phyloP scores from a whole-genome alignment of 352 stramenopile species.

The Phytophthora gonapodyides region DNA sequence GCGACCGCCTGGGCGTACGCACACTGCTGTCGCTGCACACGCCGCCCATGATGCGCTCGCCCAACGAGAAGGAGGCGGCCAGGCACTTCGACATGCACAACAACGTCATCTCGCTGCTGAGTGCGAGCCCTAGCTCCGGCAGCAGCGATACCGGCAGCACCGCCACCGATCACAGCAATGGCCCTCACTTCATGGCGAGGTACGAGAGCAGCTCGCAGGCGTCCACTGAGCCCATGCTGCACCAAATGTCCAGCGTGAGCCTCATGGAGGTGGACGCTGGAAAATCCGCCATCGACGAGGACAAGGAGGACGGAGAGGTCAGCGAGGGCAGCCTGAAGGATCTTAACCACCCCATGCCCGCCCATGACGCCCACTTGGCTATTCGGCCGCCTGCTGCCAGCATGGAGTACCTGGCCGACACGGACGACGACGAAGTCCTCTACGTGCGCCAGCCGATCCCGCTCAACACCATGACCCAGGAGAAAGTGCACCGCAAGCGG shows the following conservation, averaged over 20 bases:
- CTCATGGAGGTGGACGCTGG: conserved; percentile 35
- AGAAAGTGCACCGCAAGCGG: conserved; percentile 48
- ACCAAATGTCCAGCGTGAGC: conserved; percentile 54
- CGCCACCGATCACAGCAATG: conserved; percentile 34
- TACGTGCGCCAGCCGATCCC: conserved; percentile 39
- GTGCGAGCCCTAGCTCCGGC: conserved; percentile 32
- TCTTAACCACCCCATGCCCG: conserved; percentile 3
- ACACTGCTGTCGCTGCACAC: conserved; percentile 35
- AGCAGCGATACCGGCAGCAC: conserved; percentile 45
- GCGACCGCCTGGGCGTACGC: conserved; percentile 23
- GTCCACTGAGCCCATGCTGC: conserved; percentile 36
- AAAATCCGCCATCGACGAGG: not conserved
- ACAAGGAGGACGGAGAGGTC: conserved; percentile 24
- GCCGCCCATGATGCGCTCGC: conserved; percentile 21
- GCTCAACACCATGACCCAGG: conserved; percentile 54
- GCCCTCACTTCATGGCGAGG: conserved; percentile 6
- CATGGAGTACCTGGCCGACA: conserved; percentile 26
- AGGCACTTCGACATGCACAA: conserved; percentile 34
- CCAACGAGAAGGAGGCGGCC: conserved; percentile 22
- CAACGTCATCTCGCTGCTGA: conserved; percentile 37
- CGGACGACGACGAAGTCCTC: conserved; percentile 33
- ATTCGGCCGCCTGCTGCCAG: conserved; percentile 11
- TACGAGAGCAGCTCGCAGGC: conserved; percentile 17
- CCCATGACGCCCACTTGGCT: conserved; percentile 23
- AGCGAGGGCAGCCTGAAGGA: conserved; percentile 7